phyloP scores from a whole-genome alignment of 371 early-diverging fungal species.

The Phascolomyces articulosus region DNA sequence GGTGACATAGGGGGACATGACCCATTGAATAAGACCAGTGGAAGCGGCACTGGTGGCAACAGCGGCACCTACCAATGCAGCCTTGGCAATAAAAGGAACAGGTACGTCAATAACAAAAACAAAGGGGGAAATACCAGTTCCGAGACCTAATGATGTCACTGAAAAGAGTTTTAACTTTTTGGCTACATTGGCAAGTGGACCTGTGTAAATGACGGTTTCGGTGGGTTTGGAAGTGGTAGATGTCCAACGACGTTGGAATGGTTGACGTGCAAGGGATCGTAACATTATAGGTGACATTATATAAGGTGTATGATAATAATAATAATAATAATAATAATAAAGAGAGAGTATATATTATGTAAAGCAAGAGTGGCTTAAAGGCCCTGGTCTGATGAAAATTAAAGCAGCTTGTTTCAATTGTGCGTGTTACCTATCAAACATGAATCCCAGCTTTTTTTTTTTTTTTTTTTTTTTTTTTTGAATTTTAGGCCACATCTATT shows the following conservation, averaged over 20 bases:
- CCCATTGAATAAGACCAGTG: constrained; percentile 65
- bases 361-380: too few species aligned
- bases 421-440: too few species aligned
- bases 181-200: constrained; percentile 63
- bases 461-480: too few species aligned
- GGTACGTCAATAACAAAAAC: constrained; percentile 64
- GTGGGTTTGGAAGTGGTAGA: neutral
- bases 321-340: too few species aligned
- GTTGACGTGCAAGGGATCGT: neutral
- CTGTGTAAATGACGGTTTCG: constrained; percentile 46
- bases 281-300: too few species aligned
- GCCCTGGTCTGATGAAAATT: too few species aligned
- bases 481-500: too few species aligned
- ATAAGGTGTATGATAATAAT: too few species aligned
- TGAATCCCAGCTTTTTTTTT: too few species aligned
- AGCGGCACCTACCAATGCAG: constrained; percentile 62
- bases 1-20: constrained; percentile 67
- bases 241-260: neutral
- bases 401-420: too few species aligned
- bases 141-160: constrained; percentile 60
- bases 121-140: constrained; percentile 61
- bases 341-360: too few species aligned
- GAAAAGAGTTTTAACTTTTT: constrained; percentile 66
- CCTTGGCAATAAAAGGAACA: constrained; percentile 59
- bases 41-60: constrained; percentile 66